Base-by-base conservation (phyloP, 2,329 filamentous ascomycete genomes). In the Hymenoscyphus infarciens region DNA sequence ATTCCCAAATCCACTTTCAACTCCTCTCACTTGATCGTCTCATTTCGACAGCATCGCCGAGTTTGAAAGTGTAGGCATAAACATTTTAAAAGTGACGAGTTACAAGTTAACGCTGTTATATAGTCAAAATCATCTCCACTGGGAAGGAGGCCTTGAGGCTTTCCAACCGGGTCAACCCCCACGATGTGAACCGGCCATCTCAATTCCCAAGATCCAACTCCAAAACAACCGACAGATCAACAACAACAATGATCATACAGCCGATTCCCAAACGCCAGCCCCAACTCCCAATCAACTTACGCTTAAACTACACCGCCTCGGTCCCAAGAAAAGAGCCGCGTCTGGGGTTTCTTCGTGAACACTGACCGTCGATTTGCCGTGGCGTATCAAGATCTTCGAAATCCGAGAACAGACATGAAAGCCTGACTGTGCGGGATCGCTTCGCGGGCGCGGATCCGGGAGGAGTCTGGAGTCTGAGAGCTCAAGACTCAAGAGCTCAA, bases 381-480 rank as follows among this genome's bases (percentile, higher is more conserved):
- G 45, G 45, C 45, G 45, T 52, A 25, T 52, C 45, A 25, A 25
- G 45, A 13, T 52, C 45, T 22, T 25, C 19, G 13, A 52, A 25
- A 52, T 52, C 45, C 15, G 45, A 52, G 45, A 52, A 52, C 45
- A 52, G 45, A 52, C 45, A 22, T 52, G 45, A 25, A 52, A 52
- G 45, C 13, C 45, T 25, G 45, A 25, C 19, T 22, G 45, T 19
- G 16, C 42, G 42, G 42, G 42, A 49, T 49, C 42, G 42, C n/a
- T 49, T 19, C 19, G 45, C 45, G 45, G 45, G 19, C 45, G 45
- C 11, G 45, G 45, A 52, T 25, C 45, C n/a, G 16, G n/a, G 16
- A 38, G 35, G 35, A 38, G n/a, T n/a, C n/a, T n/a, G n/a, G n/a
- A n/a, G 35, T 39, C 35, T 39, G 35, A 45, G 39, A 22, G n/a